Conservation (phyloP, 768 basidiomycete species). For the Naganishia kalamii region DNA sequence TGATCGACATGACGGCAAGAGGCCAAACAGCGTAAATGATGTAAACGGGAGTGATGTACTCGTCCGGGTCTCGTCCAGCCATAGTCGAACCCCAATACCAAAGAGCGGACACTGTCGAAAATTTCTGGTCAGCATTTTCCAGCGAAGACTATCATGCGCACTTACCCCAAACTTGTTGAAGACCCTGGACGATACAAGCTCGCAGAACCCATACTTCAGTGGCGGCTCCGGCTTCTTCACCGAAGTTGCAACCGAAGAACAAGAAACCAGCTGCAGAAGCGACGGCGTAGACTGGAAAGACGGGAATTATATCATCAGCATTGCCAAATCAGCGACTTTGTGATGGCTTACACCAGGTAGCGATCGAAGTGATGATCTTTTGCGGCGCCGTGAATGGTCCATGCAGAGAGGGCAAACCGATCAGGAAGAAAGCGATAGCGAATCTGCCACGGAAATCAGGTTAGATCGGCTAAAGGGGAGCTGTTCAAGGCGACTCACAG, state of each 20-base stretch:
- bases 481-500: slow-evolving; percentile 48
- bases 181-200: slow-evolving; percentile 87
- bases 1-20: slow-evolving; percentile 63
- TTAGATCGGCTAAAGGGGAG: background rate
- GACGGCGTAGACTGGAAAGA: slow-evolving; percentile 59
- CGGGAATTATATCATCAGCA: background rate
- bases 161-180: slow-evolving; percentile 76
- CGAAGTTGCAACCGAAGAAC: slow-evolving; percentile 93
- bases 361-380: slow-evolving; percentile 62
- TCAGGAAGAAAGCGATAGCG: slow-evolving; percentile 81
- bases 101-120: slow-evolving; percentile 62
- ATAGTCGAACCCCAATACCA: slow-evolving; percentile 93
- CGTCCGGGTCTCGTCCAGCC: slow-evolving; percentile 52
- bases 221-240: slow-evolving; percentile 94
- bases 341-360: slow-evolving; percentile 61
- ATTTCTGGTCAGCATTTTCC: background rate
- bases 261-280: slow-evolving; percentile 88
- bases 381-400: slow-evolving; percentile 58
- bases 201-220: slow-evolving; percentile 90
- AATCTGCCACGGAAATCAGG: slow-evolving; percentile 50
- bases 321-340: background rate
- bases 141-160: slow-evolving; percentile 12
- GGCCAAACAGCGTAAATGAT: slow-evolving; percentile 78
- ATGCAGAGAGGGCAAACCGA: slow-evolving; percentile 74
- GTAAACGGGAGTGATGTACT: slow-evolving; percentile 70